Evolutionary conservation across 345 rosid species (phyloP).

Genomic region (Punica granatum): DNA sequence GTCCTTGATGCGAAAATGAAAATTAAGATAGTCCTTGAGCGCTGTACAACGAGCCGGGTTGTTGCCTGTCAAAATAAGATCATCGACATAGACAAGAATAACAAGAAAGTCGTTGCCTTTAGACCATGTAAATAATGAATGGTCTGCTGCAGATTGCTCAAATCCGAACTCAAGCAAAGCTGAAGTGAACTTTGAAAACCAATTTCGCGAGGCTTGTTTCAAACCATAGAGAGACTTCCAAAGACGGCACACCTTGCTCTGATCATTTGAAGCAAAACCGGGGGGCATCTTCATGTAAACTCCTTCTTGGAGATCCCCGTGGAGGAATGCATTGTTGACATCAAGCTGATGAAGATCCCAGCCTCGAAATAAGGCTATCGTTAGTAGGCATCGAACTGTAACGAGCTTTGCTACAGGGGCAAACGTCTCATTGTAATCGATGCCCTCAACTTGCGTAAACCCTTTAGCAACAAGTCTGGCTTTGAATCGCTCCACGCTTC

Average conservation of each 20-base stretch:
- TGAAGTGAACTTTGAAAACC: not conserved
- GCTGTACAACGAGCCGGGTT: not conserved
- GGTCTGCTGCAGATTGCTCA: not conserved
- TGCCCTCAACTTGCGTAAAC: not conserved
- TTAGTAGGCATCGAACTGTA: not conserved
- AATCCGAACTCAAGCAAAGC: not conserved
- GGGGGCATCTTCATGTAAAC: not conserved
- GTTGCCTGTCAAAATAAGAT: not conserved
- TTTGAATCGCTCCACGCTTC: not conserved
- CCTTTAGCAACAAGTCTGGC: conserved; percentile 9
- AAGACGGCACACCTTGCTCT: not conserved
- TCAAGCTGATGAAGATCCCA: conserved; percentile 3
- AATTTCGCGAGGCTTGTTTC: not conserved
- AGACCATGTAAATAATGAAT: not conserved
- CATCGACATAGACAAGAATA: not conserved
- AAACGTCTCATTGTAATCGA: conserved; percentile 4
- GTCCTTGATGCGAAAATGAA: not conserved
- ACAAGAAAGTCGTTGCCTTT: not conserved
- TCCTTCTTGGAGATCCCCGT: not conserved
- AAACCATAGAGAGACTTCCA: not conserved
- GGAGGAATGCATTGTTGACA: not conserved
- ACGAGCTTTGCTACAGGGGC: not conserved
- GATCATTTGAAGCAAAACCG: not conserved
- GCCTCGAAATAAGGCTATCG: not conserved
- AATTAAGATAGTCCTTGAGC: not conserved